phyloP scores from a whole-genome alignment of 768 basidiomycete genomes.

The Lentinula sp. region DNA sequence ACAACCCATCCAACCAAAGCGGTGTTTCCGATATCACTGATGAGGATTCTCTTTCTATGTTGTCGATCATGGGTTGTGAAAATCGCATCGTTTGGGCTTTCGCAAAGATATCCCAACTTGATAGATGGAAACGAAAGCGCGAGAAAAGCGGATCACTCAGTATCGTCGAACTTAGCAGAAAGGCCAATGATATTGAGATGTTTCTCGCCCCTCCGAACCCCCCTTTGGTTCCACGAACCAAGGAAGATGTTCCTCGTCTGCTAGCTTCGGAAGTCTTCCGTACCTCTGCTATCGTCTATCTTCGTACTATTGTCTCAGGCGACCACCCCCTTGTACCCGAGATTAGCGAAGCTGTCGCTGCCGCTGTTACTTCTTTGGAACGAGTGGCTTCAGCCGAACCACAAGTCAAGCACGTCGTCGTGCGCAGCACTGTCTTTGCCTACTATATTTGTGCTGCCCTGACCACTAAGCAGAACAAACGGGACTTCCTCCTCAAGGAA shows the following conservation, averaged over 20 bases:
- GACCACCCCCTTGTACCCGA: constrained; percentile 62
- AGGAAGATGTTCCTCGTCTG: constrained; percentile 29
- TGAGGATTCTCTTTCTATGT: constrained; percentile 54
- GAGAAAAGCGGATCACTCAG: constrained; percentile 40
- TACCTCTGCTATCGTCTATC: constrained; percentile 65
- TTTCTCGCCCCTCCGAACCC: constrained; percentile 16
- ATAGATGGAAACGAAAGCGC: constrained; percentile 56
- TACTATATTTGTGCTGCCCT: constrained; percentile 71
- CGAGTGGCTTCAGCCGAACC: constrained; percentile 24
- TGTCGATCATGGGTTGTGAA: constrained; percentile 81
- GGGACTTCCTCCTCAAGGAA: constrained; percentile 33
- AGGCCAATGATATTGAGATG: constrained; percentile 46
- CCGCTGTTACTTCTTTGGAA: constrained; percentile 44
- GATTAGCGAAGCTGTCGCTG: constrained; percentile 46
- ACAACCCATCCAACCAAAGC: constrained; percentile 31
- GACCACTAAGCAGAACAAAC: constrained; percentile 43
- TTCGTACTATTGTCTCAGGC: constrained; percentile 73
- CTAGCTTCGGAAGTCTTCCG: constrained; percentile 64
- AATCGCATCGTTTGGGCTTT: constrained; percentile 75
- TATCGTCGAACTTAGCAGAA: constrained; percentile 51
- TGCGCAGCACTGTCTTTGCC: constrained; percentile 74
- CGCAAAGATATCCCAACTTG: constrained; percentile 63
- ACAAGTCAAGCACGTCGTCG: constrained; percentile 42
- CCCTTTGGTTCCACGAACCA: constrained; percentile 6
- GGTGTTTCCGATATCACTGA: constrained; percentile 27